Conservation (phyloP, 2,329 filamentous ascomycete genomes). For the Botrytis elliptica region DNA sequence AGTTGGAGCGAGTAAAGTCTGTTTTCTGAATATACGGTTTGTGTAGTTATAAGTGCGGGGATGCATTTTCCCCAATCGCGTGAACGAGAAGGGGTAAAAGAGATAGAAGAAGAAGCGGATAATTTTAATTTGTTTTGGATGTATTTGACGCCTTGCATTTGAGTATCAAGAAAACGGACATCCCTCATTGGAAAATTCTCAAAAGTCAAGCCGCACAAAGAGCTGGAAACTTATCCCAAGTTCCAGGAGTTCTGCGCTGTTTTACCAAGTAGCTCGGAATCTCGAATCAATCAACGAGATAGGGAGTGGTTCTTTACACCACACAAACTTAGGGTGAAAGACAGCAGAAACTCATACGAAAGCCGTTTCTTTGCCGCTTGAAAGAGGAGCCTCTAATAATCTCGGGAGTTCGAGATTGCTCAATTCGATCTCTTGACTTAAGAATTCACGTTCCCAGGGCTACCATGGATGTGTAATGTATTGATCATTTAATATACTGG, state of each 20-base stretch:
- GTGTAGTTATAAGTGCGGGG: neutral
- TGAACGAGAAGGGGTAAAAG: neutral
- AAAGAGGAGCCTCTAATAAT: neutral
- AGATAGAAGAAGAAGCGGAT: neutral
- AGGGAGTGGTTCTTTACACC: neutral
- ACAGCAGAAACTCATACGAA: rapidly evolving
- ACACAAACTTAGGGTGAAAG: neutral
- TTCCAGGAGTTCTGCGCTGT: neutral
- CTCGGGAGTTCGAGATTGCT: neutral
- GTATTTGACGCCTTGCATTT: neutral
- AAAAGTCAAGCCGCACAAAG: neutral
- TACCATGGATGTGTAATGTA: neutral
- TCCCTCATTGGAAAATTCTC: neutral
- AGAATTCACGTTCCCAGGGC: neutral
- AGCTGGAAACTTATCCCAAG: neutral
- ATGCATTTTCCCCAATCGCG: neutral
- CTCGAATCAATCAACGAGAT: neutral
- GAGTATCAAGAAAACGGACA: neutral
- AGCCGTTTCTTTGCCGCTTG: neutral
- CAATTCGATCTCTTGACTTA: neutral
- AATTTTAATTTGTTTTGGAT: neutral
- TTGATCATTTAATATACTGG: neutral
- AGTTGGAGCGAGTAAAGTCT: neutral
- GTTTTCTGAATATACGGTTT: neutral
- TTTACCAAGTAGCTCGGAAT: neutral